Conservation (phyloP, 1,284 basidiomycete species). For the Tremellales sp. region DNA sequence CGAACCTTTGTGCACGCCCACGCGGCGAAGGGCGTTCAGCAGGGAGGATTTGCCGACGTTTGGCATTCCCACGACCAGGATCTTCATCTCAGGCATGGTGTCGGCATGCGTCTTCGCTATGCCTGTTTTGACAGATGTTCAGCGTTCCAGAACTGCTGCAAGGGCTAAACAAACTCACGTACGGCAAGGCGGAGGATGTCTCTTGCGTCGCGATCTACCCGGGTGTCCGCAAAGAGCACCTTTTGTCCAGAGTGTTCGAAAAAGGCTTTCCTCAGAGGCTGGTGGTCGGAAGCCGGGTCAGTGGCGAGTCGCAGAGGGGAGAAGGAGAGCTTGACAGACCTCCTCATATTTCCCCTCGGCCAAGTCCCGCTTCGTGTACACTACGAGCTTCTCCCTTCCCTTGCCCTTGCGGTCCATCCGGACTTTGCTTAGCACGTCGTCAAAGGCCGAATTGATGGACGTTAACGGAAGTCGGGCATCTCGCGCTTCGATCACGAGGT, state of each 20-base stretch:
- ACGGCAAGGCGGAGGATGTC: constrained; percentile 50
- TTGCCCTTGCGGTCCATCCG: constrained; percentile 49
- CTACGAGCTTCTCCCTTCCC: constrained; percentile 71
- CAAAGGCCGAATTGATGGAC: constrained; percentile 84
- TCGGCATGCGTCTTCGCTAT: constrained; percentile 65
- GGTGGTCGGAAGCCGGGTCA: neutral
- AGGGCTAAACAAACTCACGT: constrained; percentile 30
- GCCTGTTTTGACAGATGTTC: constrained; percentile 49
- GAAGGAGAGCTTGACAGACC: constrained; percentile 50
- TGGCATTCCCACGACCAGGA: constrained; percentile 94
- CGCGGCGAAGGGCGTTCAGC: constrained; percentile 83
- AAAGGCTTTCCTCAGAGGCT: constrained; percentile 52
- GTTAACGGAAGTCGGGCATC: constrained; percentile 91
- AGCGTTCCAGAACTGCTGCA: too few species aligned
- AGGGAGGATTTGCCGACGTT: constrained; percentile 97
- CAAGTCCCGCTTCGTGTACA: constrained; percentile 90
- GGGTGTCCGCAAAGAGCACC: constrained; percentile 54
- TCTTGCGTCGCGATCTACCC: constrained; percentile 50
- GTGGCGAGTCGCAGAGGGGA: neutral
- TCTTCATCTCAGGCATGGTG: constrained; percentile 65
- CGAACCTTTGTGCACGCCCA: constrained; percentile 80
- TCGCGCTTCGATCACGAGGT: constrained; percentile 89
- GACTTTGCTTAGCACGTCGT: constrained; percentile 53
- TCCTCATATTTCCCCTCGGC: constrained; percentile 79
- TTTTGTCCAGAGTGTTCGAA: constrained; percentile 48